These are phyloP conservation scores for Backusella psychrophila DNA, from an alignment of 192 early-diverging fungal species.

Conservation along the genomic window DNA sequence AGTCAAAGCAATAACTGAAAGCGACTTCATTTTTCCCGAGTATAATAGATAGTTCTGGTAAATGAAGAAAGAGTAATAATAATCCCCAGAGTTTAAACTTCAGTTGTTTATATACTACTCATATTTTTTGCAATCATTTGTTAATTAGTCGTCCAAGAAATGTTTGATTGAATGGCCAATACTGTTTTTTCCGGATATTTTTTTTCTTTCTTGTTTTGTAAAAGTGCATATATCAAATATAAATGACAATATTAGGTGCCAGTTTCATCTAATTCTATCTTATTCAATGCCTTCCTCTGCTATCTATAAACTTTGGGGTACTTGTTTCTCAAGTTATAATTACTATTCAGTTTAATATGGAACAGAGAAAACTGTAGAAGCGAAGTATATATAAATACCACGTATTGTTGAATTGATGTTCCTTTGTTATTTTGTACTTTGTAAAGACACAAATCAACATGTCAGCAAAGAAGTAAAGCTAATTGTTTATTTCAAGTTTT, in stretches of 20 bases:
- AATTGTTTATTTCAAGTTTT: not conserved
- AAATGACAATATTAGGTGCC: not conserved
- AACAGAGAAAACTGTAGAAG: not conserved
- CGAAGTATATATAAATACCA: not conserved
- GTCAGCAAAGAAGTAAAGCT: not conserved
- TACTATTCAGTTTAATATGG: not conserved
- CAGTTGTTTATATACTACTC: not conserved
- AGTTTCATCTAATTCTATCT: not conserved
- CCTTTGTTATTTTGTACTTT: not conserved
- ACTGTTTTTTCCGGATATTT: not conserved
- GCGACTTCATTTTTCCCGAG: constrained; percentile 3
- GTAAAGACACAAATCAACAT: not conserved
- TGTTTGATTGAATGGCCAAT: not conserved
- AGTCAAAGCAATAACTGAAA: constrained; percentile 20
- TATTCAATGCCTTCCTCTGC: not conserved
- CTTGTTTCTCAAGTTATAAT: not conserved
- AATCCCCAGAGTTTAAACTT: not conserved
- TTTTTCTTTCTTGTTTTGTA: not conserved
- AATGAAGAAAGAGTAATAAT: not conserved
- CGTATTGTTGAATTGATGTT: not conserved
- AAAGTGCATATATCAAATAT: not conserved
- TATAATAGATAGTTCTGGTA: not conserved
- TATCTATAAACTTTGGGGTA: not conserved
- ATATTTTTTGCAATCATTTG: not conserved
- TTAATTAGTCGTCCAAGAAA: not conserved